A percentile compares a stretch with the other conserved stretches of the same genome.
These are phyloP conservation scores for Ulmus americana DNA, from an alignment of 331 rosid genomes.

Conservation along the genomic window DNA sequence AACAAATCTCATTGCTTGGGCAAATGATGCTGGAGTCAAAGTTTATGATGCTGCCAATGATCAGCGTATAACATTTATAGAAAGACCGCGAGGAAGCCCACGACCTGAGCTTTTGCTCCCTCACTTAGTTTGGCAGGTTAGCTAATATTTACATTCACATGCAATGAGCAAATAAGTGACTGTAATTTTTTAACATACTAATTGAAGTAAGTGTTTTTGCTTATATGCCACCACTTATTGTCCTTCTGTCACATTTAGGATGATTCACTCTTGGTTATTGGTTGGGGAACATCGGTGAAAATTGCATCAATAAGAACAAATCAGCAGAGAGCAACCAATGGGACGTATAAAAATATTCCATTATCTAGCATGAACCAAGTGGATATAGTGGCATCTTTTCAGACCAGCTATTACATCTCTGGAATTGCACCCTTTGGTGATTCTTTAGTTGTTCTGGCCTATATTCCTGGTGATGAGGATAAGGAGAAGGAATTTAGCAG, in stretches of 20 bases:
- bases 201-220: neutral
- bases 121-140: slow-evolving; percentile 98
- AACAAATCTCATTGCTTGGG: slow-evolving; percentile 96
- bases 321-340: slow-evolving; percentile 52
- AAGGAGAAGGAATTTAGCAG: slow-evolving; percentile 80
- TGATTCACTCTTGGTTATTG: slow-evolving; percentile 81
- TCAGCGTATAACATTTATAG: slow-evolving; percentile 87
- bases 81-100: slow-evolving; percentile 90
- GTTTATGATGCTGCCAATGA: slow-evolving; percentile 90
- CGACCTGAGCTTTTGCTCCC: slow-evolving; percentile 89
- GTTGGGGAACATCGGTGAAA: slow-evolving; percentile 95
- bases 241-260: slow-evolving; percentile 48
- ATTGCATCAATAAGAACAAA: slow-evolving; percentile 71
- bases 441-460: slow-evolving; percentile 87
- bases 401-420: slow-evolving; percentile 79
- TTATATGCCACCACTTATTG: slow-evolving; percentile 26
- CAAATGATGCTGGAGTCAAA: slow-evolving; percentile 93
- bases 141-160: slow-evolving; percentile 29
- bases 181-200: neutral
- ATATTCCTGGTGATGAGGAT: slow-evolving; percentile 80
- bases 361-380: slow-evolving; percentile 62
- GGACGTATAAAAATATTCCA: slow-evolving; percentile 52
- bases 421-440: slow-evolving; percentile 97
- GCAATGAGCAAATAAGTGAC: slow-evolving; percentile 10
- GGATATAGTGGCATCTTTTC: slow-evolving; percentile 94